Base-by-base conservation (phyloP, 2,329 filamentous ascomycete species). In the Trichophaea hybrida region DNA sequence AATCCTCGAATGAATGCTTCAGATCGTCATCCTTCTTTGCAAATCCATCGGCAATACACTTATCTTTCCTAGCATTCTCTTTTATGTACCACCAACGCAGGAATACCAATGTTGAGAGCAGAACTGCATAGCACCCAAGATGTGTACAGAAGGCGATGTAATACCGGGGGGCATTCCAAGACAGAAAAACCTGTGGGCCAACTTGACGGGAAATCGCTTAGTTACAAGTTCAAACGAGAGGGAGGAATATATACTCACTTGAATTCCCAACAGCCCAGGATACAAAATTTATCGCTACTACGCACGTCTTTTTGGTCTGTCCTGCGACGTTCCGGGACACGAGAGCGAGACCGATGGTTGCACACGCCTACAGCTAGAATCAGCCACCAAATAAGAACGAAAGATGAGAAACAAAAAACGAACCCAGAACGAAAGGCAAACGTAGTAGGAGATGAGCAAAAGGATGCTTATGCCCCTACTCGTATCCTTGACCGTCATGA, bases 391-490 rank as follows among this genome's bases (percentile, higher is more conserved):
- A 24, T 13, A 15, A 51, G 5, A 51, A 5, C 31, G 15, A 32
- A 6, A 15, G 2, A 13, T 13, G 48, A 1, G 48, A 5, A 24
- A 50, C 8, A 4, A n/a, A 24, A 32, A 32, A 12, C 48, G 4
- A 32, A 51, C 48, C 84, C 84, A 88, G 77, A 89, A 89, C 4
- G 82, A 86, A 15, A 88, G 76, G 0, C 81, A 83, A 62, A 88
- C 83, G 73, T 88, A 89, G 75, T 88, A 89, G 68, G 77, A 79
- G 68, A 88, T 79, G 12, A 88, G 73, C 0, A 89, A 76, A 5
- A 85, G 85, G 33, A 83, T 76, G 71, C 84, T 78, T 40, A 80
- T 81, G 6, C 77, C 71, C 38, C 75, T 75, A 48, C 74, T 78
- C 5, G 76, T 74, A 65, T 83, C 82, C 24, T 78, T 71, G 6